Base-by-base conservation (phyloP, 2,329 filamentous ascomycete genomes). In the Aspergillus eucalypticola region DNA sequence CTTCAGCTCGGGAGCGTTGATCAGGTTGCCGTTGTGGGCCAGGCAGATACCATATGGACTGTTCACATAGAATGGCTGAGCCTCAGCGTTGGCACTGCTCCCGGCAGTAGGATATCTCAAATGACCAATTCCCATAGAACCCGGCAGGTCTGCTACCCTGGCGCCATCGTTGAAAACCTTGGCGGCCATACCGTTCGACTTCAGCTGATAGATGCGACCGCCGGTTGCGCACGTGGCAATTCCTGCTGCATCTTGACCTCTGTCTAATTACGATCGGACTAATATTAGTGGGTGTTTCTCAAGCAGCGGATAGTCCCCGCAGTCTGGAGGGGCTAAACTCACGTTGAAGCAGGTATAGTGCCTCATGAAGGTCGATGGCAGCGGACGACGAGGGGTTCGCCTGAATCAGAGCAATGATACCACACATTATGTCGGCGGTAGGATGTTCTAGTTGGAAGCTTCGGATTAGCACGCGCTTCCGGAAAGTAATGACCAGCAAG, bases 41-140 rank as follows among this genome's bases (percentile, higher is more conserved):
- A 95, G 85, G 70, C 85, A 90, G 68, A 96, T 89, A 51, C 92
- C 92, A 72, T 92, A 95, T 1, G 91, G 91, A 60, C 84, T 86
- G 80, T 96, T 96, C 69, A 95, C 91, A 73, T 95, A 96, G 76
- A 97, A 96, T 0, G 93, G 93, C 77, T 96, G 92, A 10, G 91
- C 91, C 77, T 96, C 92, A 7, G 91, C 88, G 71, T 91, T 94
- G 60, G 86, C 86, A 66, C 89, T 90, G 74, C 88, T 95, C 59
- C 93, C 93, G 11, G 90, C 90, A 7, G 93, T 97, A 10, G 93
- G 93, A 76, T 97, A 97, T 74, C 93, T 84, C 67, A 97, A 78
- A 76, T 97, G 93, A 44, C 86, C 90, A 61, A 96, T 83, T 63
- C 91, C 92, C 90, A 95, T 93, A 76, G 86, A 94, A 35, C 92